Evolutionary conservation across 345 rosid genomes (phyloP).

Genomic region (Turritis glabra): DNA sequence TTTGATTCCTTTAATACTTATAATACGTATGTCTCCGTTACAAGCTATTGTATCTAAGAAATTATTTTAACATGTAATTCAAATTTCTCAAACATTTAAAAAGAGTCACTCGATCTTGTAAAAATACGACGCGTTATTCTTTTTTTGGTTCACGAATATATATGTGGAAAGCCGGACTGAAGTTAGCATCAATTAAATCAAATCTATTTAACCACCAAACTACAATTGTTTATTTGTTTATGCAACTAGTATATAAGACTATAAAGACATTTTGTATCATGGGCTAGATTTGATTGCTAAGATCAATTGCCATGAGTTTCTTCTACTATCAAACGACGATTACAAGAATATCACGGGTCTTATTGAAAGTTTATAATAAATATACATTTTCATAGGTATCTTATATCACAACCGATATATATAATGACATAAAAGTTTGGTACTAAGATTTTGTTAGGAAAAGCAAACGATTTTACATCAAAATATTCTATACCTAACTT

Average conservation of each 20-base stretch:
- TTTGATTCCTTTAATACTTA: not conserved
- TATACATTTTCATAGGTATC: conserved; percentile 5
- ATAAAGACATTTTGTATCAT: not conserved
- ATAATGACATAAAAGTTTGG: conserved; percentile 17
- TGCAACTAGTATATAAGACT: not conserved
- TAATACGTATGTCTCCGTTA: not conserved
- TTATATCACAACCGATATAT: not conserved
- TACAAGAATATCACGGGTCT: conserved; percentile 9
- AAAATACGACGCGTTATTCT: not conserved
- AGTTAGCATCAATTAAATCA: not conserved
- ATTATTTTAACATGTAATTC: not conserved
- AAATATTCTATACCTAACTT: conserved; percentile 19
- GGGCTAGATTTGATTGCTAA: not conserved
- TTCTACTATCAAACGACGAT: not conserved
- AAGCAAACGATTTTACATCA: conserved; percentile 27
- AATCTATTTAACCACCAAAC: not conserved
- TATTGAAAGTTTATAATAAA: not conserved
- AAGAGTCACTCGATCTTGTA: not conserved
- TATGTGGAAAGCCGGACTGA: not conserved
- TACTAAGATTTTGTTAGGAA: conserved; percentile 21
- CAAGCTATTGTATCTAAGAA: not conserved
- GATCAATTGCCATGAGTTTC: not conserved
- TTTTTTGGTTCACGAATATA: not conserved
- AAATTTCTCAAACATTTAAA: not conserved
- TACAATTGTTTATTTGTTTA: not conserved